Base-by-base conservation (phyloP, 805 yeast genomes). In the Metschnikowia aberdeeniae region DNA sequence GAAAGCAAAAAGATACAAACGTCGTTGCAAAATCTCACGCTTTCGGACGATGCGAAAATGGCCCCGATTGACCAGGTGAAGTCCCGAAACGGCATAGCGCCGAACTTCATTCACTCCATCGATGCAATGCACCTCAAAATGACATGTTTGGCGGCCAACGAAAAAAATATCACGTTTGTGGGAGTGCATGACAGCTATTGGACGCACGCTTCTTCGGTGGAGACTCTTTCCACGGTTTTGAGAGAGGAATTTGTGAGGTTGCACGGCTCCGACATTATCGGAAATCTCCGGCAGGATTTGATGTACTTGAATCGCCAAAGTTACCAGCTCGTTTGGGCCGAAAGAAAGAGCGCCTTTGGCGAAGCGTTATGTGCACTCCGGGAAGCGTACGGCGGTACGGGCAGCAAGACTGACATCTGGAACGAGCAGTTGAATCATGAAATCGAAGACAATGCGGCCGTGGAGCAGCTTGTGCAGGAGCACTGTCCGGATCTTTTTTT, bases 111-210 rank as follows among this genome's bases (percentile, higher is more conserved):
- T 36, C 76, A 72, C 47, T 68, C 73, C 9, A 45, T 71, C 9
- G 76, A 72, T 48, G 63, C 75, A 3, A 55, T 62, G 4, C 76
- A 72, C 46, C 56, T 72, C 57, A 45, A 59, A 24, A 60, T 70
- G 64, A 69, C 75, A 1, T 56, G 66, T 34, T 37, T 61, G 27
- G 57, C 58, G 4, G 62, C 67, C 8, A 38, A 52, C 7, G 19
- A 38, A 4, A 39, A 41, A 2, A 43, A 42, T 1, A 52, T 70
- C 13, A 52, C 64, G 5, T 70, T 71, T 54, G 69, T 59, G 1
- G 60, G 72, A 0, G 73, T 72, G 6, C 76, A 72, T 49, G 76
- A 71, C 51, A 68, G 73, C 13, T 72, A 59, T 48, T 72, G 76
- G 76, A 71, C 76, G 3, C 62, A 64, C 43, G 60, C 74, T 0